Percentiles rank a stretch among this genome's conserved stretches.
These are phyloP conservation scores for Puccinia brachypodii DNA, from an alignment of 1,284 basidiomycete genomes.

Conservation along the genomic window DNA sequence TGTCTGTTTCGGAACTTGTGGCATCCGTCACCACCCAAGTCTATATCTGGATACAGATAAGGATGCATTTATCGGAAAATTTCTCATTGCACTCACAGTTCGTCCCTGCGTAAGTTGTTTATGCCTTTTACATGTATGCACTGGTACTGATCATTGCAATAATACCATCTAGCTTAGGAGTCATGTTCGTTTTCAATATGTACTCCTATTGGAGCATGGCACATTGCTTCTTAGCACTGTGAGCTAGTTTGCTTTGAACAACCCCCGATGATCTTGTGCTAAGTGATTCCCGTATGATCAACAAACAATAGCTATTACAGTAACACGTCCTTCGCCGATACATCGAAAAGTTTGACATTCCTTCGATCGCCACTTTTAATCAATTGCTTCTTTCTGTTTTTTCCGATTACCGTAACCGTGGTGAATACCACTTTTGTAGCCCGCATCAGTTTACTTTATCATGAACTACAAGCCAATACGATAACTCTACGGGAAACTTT, in stretches of 20 bases:
- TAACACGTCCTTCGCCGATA: not conserved
- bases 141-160: not conserved
- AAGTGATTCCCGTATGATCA: not conserved
- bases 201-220: conserved; percentile 10
- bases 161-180: not conserved
- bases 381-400: not conserved
- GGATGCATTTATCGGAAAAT: not conserved
- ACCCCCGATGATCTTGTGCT: not conserved
- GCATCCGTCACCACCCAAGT: conserved; percentile 8
- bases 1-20: not conserved
- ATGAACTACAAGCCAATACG: not conserved
- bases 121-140: too few species aligned
- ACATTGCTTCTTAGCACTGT: conserved; percentile 12
- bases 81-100: not conserved
- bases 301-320: not conserved
- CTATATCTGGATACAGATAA: conserved; percentile 17
- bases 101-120: not conserved
- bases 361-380: not conserved
- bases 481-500: not conserved
- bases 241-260: not conserved
- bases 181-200: not conserved
- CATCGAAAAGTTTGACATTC: not conserved
- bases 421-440: not conserved
- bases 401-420: not conserved
- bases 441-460: not conserved